Evolutionary conservation across 2,329 filamentous ascomycete genomes (phyloP).

Genomic region (Simplicillium sp.): DNA sequence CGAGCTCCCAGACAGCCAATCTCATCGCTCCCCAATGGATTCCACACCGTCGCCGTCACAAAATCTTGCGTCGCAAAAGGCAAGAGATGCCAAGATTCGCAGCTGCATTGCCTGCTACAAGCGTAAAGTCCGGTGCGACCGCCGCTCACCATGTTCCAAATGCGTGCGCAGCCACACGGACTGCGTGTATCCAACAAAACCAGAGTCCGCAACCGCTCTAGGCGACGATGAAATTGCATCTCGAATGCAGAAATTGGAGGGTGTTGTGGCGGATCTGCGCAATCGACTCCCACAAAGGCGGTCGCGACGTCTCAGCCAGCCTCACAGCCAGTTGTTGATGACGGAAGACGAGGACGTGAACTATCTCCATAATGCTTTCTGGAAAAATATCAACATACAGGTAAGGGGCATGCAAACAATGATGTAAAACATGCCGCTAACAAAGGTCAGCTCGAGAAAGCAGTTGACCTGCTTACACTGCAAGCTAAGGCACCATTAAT

Average conservation of each 20-base stretch:
- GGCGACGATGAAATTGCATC: background rate
- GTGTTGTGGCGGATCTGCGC: background rate
- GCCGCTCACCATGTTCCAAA: background rate
- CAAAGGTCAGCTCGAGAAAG: background rate
- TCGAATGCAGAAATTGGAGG: background rate
- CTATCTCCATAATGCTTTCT: conserved; percentile 1
- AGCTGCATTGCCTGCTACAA: background rate
- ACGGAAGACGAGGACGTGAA: background rate
- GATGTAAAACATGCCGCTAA: no score
- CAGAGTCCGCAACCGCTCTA: background rate
- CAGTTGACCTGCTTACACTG: background rate
- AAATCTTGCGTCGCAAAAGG: background rate
- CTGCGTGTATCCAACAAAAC: background rate
- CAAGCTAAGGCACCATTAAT: background rate
- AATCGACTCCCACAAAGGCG: background rate
- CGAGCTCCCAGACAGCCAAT: background rate
- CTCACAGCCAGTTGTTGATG: background rate
- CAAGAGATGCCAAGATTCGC: background rate
- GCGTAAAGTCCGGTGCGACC: background rate
- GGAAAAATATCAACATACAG: conserved; percentile 5
- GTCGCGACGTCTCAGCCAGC: background rate
- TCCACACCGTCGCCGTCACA: background rate
- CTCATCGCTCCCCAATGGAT: background rate
- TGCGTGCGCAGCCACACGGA: background rate
- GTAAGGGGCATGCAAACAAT: no score